Percentiles rank a stretch among this genome's conserved stretches.
Evolutionary conservation across 495 filamentous ascomycete genomes (phyloP).

Genomic region (Penicillium argentinense): DNA sequence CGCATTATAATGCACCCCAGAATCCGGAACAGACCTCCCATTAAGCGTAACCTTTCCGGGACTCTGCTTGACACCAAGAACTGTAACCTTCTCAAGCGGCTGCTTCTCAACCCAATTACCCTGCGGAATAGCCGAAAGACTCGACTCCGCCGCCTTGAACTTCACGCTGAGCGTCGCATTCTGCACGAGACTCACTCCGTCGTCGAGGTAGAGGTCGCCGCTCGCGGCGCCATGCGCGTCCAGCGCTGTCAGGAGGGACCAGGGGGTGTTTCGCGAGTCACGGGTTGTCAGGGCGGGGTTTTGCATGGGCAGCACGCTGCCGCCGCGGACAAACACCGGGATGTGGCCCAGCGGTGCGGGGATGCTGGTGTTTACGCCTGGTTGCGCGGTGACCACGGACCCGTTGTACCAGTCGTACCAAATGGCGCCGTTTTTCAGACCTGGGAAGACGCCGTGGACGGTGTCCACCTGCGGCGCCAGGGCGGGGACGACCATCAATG

Average conservation of each 20-base stretch:
- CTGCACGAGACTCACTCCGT: slow-evolving; percentile 71
- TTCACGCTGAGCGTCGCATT: slow-evolving; percentile 56
- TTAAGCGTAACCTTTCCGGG: slow-evolving; percentile 53
- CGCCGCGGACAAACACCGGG: slow-evolving; percentile 72
- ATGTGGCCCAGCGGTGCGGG: slow-evolving; percentile 76
- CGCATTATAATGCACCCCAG: slow-evolving; percentile 49
- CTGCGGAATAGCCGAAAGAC: slow-evolving; percentile 44
- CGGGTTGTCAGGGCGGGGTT: slow-evolving; percentile 68
- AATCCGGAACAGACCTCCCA: slow-evolving; percentile 36
- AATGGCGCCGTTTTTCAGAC: slow-evolving; percentile 56
- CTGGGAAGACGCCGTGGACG: slow-evolving; percentile 79
- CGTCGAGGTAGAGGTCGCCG: slow-evolving; percentile 77
- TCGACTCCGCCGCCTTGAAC: slow-evolving; percentile 50
- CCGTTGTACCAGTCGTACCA: slow-evolving; percentile 88
- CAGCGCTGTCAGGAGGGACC: slow-evolving; percentile 67
- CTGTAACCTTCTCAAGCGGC: slow-evolving; percentile 62
- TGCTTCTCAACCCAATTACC: slow-evolving; percentile 63
- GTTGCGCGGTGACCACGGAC: slow-evolving; percentile 47
- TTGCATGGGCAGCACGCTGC: slow-evolving; percentile 67
- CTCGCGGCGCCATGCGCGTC: slow-evolving; percentile 55
- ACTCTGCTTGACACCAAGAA: slow-evolving; percentile 57
- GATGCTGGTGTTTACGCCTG: slow-evolving; percentile 70
- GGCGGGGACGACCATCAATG: slow-evolving; percentile 71
- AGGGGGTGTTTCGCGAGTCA: slow-evolving; percentile 64
- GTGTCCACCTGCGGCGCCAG: slow-evolving; percentile 61